These are phyloP conservation scores for Coprinellus micaceus DNA, from an alignment of 768 basidiomycete genomes.

Conservation along the genomic window DNA sequence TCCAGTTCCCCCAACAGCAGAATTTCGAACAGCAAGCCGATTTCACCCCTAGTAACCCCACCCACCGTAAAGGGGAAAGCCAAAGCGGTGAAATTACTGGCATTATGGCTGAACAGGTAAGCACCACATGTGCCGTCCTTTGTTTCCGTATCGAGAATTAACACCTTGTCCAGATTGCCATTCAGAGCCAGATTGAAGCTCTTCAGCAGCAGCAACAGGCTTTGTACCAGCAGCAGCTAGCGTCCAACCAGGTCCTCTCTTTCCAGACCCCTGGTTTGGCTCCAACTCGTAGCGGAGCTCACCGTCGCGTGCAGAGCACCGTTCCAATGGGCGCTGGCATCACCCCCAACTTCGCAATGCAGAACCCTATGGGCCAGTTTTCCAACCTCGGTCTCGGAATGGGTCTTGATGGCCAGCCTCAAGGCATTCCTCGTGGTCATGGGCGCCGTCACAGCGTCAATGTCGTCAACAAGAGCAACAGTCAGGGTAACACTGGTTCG, in stretches of 20 bases:
- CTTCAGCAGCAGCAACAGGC: constrained; percentile 89
- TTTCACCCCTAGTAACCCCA: constrained; percentile 22
- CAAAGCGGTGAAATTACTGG: constrained; percentile 71
- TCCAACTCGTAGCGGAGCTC: constrained; percentile 52
- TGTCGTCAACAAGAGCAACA: constrained; percentile 71
- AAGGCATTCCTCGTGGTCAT: constrained; percentile 75
- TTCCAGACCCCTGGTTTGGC: constrained; percentile 74
- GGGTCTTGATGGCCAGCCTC: constrained; percentile 61
- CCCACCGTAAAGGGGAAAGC: constrained; percentile 50
- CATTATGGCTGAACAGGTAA: constrained; percentile 96
- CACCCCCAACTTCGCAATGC: constrained; percentile 41
- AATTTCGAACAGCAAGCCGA: constrained; percentile 31
- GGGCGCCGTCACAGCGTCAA: constrained; percentile 90
- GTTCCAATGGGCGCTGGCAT: constrained; percentile 52
- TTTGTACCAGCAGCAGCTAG: constrained; percentile 86
- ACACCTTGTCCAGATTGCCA: constrained; percentile 57
- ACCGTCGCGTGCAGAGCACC: constrained; percentile 86
- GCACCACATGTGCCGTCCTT: constrained; percentile 23
- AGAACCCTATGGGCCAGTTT: constrained; percentile 68
- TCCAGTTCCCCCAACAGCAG: constrained; percentile 79
- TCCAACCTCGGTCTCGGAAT: constrained; percentile 51
- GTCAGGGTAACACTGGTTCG: constrained; percentile 44
- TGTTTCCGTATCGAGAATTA: neutral
- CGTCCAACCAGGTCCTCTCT: constrained; percentile 80
- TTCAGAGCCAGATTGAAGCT: constrained; percentile 88